These are phyloP conservation scores for Sphaerulina vaccinii DNA, from an alignment of 2,329 filamentous ascomycete species.

Conservation along the genomic window DNA sequence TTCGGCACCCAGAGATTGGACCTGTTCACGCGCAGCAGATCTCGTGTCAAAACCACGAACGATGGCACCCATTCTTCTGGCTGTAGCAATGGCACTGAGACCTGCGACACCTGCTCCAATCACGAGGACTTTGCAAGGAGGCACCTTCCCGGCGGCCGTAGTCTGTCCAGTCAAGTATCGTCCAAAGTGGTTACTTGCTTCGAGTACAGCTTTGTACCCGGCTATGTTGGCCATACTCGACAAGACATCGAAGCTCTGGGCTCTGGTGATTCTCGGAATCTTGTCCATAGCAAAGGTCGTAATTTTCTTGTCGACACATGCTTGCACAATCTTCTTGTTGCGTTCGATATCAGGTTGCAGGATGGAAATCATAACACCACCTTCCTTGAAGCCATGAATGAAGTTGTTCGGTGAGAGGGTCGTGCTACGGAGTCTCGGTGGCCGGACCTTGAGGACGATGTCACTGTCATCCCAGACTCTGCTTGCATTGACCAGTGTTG, in stretches of 20 bases:
- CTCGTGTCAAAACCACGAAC: constrained; percentile 90
- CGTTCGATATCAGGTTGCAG: constrained; percentile 69
- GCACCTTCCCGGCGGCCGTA: constrained; percentile 86
- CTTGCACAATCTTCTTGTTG: constrained; percentile 72
- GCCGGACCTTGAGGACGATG: constrained; percentile 80
- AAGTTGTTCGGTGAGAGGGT: constrained; percentile 55
- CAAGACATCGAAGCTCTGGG: constrained; percentile 83
- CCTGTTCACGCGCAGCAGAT: constrained; percentile 81
- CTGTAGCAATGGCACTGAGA: constrained; percentile 82
- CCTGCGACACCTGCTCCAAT: constrained; percentile 90
- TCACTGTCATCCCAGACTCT: constrained; percentile 73
- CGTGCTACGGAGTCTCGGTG: constrained; percentile 59
- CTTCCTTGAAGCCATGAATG: constrained; percentile 64
- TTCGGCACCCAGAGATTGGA: constrained; percentile 85
- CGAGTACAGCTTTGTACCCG: constrained; percentile 86
- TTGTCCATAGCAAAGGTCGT: constrained; percentile 90
- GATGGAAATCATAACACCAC: constrained; percentile 77
- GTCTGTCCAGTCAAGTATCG: constrained; percentile 86
- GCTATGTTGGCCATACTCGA: constrained; percentile 93
- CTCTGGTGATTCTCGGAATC: constrained; percentile 84
- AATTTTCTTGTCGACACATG: constrained; percentile 66
- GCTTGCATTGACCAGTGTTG: constrained; percentile 67
- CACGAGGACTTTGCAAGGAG: constrained; percentile 84
- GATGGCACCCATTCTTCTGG: constrained; percentile 81
- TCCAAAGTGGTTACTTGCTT: constrained; percentile 86